Conservation (phyloP, 148 eudicot genomes). For the Camellia sinensis region DNA sequence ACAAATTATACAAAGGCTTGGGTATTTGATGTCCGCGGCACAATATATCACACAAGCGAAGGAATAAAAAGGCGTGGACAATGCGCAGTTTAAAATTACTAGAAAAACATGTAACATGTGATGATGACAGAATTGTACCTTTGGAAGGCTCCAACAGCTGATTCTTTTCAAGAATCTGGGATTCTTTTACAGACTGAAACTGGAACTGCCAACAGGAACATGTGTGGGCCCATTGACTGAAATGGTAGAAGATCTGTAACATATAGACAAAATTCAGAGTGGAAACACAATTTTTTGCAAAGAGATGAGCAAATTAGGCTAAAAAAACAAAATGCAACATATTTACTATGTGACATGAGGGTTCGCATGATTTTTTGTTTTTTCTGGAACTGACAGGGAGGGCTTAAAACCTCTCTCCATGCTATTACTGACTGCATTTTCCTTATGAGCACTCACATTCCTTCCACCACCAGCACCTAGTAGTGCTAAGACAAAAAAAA, state of each 20-base stretch:
- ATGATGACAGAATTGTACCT: conserved; percentile 6
- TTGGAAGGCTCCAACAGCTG: conserved; percentile 5
- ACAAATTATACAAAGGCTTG: too few species aligned
- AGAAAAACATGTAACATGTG: background rate
- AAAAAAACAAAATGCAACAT: background rate
- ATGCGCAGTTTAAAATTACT: background rate
- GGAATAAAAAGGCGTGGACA: background rate
- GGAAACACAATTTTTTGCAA: background rate
- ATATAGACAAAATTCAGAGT: background rate
- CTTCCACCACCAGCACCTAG: too few species aligned
- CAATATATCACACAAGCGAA: too few species aligned
- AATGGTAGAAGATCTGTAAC: conserved; percentile 21
- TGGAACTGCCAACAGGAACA: conserved; percentile 28
- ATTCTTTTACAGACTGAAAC: conserved; percentile 20
- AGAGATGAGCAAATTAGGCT: background rate
- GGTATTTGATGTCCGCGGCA: background rate
- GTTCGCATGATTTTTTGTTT: conserved; percentile 17
- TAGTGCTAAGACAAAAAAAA: background rate
- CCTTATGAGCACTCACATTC: too few species aligned
- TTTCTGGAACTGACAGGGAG: conserved; percentile 19
- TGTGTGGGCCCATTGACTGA: conserved; percentile 25
- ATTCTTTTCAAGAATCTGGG: conserved; percentile 21
- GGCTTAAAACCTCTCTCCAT: too few species aligned
- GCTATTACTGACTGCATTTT: too few species aligned
- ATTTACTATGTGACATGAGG: background rate